Evolutionary conservation across 1,139 yeast species (phyloP).

Genomic region (Saccharomyces hybrid): DNA sequence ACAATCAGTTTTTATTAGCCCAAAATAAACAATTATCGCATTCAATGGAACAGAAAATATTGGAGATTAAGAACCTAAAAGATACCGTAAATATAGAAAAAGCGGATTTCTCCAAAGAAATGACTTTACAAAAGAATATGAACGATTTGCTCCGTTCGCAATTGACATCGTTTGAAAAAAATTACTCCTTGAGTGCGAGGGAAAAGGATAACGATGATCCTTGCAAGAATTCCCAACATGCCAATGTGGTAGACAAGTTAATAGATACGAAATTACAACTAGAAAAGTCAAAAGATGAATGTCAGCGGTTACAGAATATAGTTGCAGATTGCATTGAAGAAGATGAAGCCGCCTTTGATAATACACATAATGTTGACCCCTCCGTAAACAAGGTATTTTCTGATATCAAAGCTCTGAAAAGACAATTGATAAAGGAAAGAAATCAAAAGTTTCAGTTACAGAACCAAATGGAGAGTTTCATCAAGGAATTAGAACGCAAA

Average conservation of each 20-base stretch:
- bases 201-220: conserved; percentile 10
- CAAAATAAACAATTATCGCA: conserved; percentile 14
- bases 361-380: not conserved
- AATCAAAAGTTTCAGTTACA: conserved; percentile 66
- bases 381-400: not conserved
- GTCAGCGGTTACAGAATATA: conserved; percentile 38
- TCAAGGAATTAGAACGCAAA: conserved; percentile 68
- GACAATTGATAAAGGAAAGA: conserved; percentile 61
- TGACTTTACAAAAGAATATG: conserved; percentile 56
- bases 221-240: conserved; percentile 16
- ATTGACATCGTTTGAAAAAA: conserved; percentile 41
- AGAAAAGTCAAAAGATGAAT: conserved; percentile 40
- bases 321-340: conserved; percentile 20
- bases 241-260: conserved; percentile 14
- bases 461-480: conserved; percentile 59
- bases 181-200: conserved; percentile 41
- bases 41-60: conserved; percentile 21
- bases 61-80: conserved; percentile 42
- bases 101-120: conserved; percentile 54
- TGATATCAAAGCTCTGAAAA: conserved; percentile 57
- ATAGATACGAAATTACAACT: conserved; percentile 42
- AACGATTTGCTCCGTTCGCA: conserved; percentile 52
- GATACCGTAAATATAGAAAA: conserved; percentile 42
- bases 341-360: not conserved
- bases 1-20: conserved; percentile 26